Evolutionary conservation across 352 stramenopile genomes (phyloP).

Genomic region (Aphanomyces cochlioides): DNA sequence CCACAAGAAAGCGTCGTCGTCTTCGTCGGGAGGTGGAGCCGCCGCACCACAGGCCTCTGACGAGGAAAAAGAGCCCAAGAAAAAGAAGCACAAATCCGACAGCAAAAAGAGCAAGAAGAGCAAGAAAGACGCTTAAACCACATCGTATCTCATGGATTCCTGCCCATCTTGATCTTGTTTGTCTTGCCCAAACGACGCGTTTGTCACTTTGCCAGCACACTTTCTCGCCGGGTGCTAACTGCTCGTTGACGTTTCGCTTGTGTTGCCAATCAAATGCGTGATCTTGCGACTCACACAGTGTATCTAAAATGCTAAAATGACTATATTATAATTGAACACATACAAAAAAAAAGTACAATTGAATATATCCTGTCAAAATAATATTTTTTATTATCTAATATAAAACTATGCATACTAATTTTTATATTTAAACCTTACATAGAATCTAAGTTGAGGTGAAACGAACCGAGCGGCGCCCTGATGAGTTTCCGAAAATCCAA

Average conservation of each 20-base stretch:
- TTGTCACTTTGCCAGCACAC: no score
- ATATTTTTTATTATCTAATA: background rate
- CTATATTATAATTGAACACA: no score
- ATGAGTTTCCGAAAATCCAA: background rate
- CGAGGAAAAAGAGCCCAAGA: conserved; percentile 64
- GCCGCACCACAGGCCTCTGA: no score
- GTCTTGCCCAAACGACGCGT: no score
- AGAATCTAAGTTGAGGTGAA: background rate
- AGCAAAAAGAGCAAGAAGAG: conserved; percentile 48
- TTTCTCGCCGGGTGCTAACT: no score
- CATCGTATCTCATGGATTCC: background rate
- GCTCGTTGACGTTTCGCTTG: no score
- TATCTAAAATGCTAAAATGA: no score
- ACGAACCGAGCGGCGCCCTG: background rate
- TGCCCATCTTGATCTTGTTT: background rate
- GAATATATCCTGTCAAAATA: background rate
- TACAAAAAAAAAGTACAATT: background rate
- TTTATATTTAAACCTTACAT: background rate
- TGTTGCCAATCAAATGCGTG: no score
- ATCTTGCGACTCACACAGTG: no score
- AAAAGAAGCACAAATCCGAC: conserved; percentile 45
- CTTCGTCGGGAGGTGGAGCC: no score
- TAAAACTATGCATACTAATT: background rate
- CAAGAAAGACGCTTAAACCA: conserved; percentile 44
- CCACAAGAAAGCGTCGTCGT: conserved; percentile 42